Evolutionary conservation across 192 early-diverging fungal genomes (phyloP).

Genomic region (Borealophlyctis nickersoniae): DNA sequence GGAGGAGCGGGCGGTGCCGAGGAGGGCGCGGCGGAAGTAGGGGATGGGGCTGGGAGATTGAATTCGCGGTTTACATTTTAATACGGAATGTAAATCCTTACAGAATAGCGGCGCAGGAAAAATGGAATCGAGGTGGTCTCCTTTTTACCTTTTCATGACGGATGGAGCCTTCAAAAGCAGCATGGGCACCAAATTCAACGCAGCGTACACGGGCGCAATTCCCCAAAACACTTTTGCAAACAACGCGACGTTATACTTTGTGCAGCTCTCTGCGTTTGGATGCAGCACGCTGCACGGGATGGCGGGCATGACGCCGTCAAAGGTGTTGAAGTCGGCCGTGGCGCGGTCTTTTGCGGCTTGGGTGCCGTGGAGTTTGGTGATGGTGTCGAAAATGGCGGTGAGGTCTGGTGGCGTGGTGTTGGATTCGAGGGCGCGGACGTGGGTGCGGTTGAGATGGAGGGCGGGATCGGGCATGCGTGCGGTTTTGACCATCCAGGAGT

Average conservation of each 20-base stretch:
- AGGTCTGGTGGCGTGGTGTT: conserved; percentile 32
- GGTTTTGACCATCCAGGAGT: conserved; percentile 54
- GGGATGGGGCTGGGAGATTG: not conserved
- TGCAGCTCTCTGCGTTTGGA: conserved; percentile 23
- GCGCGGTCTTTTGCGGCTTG: conserved; percentile 27
- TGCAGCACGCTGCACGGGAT: conserved; percentile 59
- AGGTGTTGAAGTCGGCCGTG: conserved; percentile 18
- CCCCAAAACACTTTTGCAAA: conserved; percentile 34
- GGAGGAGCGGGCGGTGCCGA: conserved; percentile 51
- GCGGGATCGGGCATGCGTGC: conserved; percentile 56
- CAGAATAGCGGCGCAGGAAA: no score
- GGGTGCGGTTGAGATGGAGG: conserved; percentile 55
- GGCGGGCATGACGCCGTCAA: conserved; percentile 26
- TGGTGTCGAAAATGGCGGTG: conserved; percentile 3
- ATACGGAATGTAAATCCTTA: no score
- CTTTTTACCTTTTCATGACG: conserved; percentile 62
- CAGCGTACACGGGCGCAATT: conserved; percentile 62
- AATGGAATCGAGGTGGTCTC: no score
- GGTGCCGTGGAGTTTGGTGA: not conserved
- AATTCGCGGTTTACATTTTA: no score
- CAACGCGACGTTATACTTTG: conserved; percentile 23
- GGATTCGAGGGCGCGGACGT: conserved; percentile 35
- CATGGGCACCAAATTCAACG: conserved; percentile 73
- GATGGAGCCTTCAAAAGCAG: conserved; percentile 56
- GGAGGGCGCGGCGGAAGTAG: not conserved